phyloP scores from a whole-genome alignment of 2,329 filamentous ascomycete genomes.

The Aurifilum marmelostoma region DNA sequence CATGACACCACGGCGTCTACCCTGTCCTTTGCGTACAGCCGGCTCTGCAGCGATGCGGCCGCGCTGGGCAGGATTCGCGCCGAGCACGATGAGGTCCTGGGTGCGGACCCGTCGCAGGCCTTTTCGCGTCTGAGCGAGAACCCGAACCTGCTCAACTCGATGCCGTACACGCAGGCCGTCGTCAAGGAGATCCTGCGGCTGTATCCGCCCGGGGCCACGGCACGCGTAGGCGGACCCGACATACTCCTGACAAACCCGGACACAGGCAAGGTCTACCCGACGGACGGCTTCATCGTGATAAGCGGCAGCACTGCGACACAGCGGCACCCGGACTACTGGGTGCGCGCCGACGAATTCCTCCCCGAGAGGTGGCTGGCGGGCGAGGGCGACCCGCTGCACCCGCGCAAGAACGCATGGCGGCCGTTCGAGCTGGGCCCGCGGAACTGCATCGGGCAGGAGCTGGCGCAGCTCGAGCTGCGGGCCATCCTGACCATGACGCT shows the following conservation, averaged over 20 bases:
- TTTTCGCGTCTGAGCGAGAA: slow-evolving; percentile 42
- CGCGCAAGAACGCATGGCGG: slow-evolving; percentile 37
- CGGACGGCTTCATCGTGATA: slow-evolving; percentile 38
- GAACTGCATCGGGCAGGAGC: slow-evolving; percentile 42
- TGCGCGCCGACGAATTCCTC: slow-evolving; percentile 42
- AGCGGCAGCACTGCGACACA: slow-evolving; percentile 35
- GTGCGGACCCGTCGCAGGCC: slow-evolving; percentile 35
- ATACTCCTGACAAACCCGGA: slow-evolving; percentile 40
- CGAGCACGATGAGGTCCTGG: slow-evolving; percentile 38
- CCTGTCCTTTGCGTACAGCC: slow-evolving; percentile 24
- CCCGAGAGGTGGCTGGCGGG: slow-evolving; percentile 47
- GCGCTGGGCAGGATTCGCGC: slow-evolving; percentile 34
- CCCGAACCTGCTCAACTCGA: slow-evolving; percentile 50
- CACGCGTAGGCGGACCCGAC: slow-evolving; percentile 39
- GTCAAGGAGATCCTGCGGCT: slow-evolving; percentile 59
- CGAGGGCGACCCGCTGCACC: slow-evolving; percentile 33
- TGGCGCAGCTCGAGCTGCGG: slow-evolving; percentile 42
- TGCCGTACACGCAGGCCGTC: slow-evolving; percentile 57
- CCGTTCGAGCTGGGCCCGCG: slow-evolving; percentile 45
- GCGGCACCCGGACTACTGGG: slow-evolving; percentile 41
- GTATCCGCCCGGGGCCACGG: slow-evolving; percentile 50
- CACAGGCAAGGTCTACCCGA: slow-evolving; percentile 43
- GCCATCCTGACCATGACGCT: slow-evolving; percentile 32
- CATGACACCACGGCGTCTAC: slow-evolving; percentile 29
- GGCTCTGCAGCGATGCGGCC: slow-evolving; percentile 33